Evolutionary conservation across 202 grass and related monocot genomes (phyloP).

Genomic region (Brachypodium distachyon): DNA sequence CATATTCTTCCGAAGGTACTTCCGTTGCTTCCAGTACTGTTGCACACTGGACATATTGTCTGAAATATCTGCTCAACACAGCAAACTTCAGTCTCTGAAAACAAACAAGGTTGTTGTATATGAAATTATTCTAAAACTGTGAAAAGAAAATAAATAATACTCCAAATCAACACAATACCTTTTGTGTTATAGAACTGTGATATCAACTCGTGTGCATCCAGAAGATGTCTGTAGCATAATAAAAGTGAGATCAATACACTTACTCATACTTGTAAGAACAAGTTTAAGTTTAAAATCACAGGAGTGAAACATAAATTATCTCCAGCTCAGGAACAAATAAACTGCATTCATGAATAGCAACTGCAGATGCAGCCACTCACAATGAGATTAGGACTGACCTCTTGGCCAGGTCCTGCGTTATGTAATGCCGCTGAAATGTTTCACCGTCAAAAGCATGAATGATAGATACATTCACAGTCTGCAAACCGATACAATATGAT

Average conservation of each 20-base stretch:
- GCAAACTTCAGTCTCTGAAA: background rate
- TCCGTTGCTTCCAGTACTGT: conserved; percentile 59
- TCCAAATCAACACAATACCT: conserved; percentile 19
- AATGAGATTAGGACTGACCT: conserved; percentile 31
- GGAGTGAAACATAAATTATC: background rate
- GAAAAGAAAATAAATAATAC: background rate
- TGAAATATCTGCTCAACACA: conserved; percentile 35
- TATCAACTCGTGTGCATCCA: conserved; percentile 50
- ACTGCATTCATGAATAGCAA: background rate
- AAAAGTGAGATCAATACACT: background rate
- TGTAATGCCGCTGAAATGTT: conserved; percentile 61
- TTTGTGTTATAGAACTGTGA: conserved; percentile 48
- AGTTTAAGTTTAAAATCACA: background rate
- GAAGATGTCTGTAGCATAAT: conserved; percentile 35
- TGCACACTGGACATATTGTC: conserved; percentile 22
- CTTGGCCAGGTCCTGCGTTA: conserved; percentile 51
- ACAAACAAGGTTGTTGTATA: background rate
- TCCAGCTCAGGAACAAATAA: background rate
- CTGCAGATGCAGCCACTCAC: background rate
- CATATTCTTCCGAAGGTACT: conserved; percentile 57
- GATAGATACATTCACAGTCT: conserved; percentile 67
- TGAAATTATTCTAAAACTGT: background rate
- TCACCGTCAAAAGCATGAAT: conserved; percentile 75
- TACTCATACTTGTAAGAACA: background rate
- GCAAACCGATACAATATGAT: conserved; percentile 27